A percentile compares a stretch with the other conserved stretches of the same genome.
These are phyloP conservation scores for Kurtzmaniella quercitrusa DNA, from an alignment of 1,139 yeast genomes.

Conservation along the genomic window DNA sequence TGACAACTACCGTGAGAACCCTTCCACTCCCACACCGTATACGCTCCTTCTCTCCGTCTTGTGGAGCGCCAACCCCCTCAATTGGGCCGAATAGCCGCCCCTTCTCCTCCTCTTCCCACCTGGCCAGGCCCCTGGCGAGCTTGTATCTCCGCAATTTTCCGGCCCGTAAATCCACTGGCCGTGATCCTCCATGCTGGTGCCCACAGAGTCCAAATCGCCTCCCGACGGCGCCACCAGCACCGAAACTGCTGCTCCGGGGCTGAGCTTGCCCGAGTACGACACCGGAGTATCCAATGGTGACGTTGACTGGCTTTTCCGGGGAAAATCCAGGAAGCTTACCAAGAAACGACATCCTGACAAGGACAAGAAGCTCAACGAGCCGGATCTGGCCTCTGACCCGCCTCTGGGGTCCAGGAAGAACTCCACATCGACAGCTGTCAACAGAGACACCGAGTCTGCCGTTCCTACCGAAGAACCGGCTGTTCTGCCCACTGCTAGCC, in stretches of 20 bases:
- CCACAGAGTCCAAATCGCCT: neutral
- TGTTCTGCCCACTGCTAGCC: neutral
- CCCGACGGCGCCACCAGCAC: neutral
- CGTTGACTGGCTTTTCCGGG: conserved; percentile 73
- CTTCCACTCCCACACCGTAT: no score
- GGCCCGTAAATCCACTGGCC: neutral
- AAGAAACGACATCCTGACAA: conserved; percentile 27
- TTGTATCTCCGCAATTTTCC: neutral
- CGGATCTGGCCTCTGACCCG: conserved; percentile 1
- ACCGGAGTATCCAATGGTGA: conserved; percentile 67
- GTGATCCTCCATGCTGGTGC: neutral
- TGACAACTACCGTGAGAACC: no score
- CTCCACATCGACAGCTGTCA: neutral
- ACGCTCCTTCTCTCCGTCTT: no score
- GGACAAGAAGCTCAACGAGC: conserved; percentile 4
- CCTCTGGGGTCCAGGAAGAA: neutral
- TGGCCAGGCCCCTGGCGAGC: no score
- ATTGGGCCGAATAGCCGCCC: no score
- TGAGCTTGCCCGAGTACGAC: conserved; percentile 15
- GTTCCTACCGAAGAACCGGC: neutral
- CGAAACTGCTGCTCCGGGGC: neutral
- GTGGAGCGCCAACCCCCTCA: no score
- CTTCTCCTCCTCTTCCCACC: no score
- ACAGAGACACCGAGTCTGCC: neutral
- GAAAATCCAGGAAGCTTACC: conserved; percentile 53